These are phyloP conservation scores for Mycena pura DNA, from an alignment of 768 basidiomycete species.

Conservation along the genomic window DNA sequence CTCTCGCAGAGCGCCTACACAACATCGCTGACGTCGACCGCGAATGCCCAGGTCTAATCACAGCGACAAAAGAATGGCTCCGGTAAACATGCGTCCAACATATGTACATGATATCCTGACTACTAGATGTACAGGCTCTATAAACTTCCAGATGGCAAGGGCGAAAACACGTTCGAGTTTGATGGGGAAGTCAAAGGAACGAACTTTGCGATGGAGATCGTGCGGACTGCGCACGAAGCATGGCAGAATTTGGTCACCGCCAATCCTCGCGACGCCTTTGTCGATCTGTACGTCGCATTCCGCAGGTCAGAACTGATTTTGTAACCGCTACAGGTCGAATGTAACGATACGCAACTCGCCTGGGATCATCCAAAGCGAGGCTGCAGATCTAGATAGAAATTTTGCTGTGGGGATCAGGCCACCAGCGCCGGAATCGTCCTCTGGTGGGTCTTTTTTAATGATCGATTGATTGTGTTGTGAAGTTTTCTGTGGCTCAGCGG, in stretches of 20 bases:
- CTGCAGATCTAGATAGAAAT: constrained; percentile 30
- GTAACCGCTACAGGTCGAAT: constrained; percentile 71
- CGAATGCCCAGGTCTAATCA: constrained; percentile 78
- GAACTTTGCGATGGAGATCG: constrained; percentile 81
- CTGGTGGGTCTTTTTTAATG: constrained; percentile 4
- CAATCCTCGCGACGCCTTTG: not conserved
- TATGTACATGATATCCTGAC: not conserved
- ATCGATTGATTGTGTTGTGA: not conserved
- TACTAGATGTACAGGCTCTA: constrained; percentile 48
- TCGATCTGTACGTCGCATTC: constrained; percentile 12
- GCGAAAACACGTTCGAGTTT: constrained; percentile 82
- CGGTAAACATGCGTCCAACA: constrained; percentile 54
- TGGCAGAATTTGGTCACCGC: constrained; percentile 70
- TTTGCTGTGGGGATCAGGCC: not conserved
- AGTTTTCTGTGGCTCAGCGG: not conserved
- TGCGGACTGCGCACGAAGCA: constrained; percentile 81
- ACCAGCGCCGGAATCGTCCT: not conserved
- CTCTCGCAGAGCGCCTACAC: constrained; percentile 79
- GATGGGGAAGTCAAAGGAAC: constrained; percentile 84
- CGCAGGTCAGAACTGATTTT: constrained; percentile 4
- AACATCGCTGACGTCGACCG: constrained; percentile 86
- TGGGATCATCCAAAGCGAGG: constrained; percentile 49
- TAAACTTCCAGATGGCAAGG: constrained; percentile 75
- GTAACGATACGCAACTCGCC: constrained; percentile 57
- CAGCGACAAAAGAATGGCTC: constrained; percentile 89